A percentile compares a stretch with the other conserved stretches of the same genome.
Conservation (phyloP, 257 asterid species). For the Przewalskia tangutica region DNA sequence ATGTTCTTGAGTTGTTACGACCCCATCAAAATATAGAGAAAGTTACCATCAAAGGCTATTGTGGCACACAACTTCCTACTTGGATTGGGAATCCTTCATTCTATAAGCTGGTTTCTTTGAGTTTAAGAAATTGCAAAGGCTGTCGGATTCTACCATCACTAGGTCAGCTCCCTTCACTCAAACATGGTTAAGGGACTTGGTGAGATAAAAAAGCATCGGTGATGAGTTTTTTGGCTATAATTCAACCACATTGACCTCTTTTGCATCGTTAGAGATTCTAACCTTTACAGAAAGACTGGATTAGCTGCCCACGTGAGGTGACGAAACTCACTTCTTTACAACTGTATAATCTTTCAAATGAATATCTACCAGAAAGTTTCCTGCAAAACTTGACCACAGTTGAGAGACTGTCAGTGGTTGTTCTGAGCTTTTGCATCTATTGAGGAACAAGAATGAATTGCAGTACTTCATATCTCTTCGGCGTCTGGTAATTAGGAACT, state of each 20-base stretch:
- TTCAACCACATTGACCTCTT: conserved; percentile 19
- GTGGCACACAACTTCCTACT: conserved; percentile 27
- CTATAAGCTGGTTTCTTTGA: conserved; percentile 22
- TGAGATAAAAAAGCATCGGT: conserved; percentile 22
- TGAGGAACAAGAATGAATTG: conserved; percentile 14
- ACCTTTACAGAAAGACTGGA: conserved; percentile 30
- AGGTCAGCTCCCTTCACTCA: conserved; percentile 32
- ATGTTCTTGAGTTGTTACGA: conserved; percentile 35
- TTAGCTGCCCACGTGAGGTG: conserved; percentile 12
- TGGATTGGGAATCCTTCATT: conserved; percentile 36
- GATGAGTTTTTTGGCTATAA: conserved; percentile 33
- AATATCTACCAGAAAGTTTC: conserved; percentile 25
- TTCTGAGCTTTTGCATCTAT: conserved; percentile 23
- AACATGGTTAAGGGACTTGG: conserved; percentile 22
- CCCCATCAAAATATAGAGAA: conserved; percentile 32
- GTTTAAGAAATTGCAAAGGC: conserved; percentile 28
- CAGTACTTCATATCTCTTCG: conserved; percentile 25
- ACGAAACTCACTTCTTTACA: conserved; percentile 27
- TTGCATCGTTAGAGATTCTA: conserved; percentile 28
- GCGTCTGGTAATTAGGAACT: conserved; percentile 27
- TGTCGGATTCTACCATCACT: conserved; percentile 32
- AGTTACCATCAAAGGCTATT: conserved; percentile 19
- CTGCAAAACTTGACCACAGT: conserved; percentile 5
- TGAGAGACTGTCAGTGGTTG: conserved; percentile 23
- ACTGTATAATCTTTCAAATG: conserved; percentile 24